Evolutionary conservation across 768 basidiomycete genomes (phyloP), one percentile per base, ranked within the genome.

Genomic region (Piloderma croceum): DNA sequence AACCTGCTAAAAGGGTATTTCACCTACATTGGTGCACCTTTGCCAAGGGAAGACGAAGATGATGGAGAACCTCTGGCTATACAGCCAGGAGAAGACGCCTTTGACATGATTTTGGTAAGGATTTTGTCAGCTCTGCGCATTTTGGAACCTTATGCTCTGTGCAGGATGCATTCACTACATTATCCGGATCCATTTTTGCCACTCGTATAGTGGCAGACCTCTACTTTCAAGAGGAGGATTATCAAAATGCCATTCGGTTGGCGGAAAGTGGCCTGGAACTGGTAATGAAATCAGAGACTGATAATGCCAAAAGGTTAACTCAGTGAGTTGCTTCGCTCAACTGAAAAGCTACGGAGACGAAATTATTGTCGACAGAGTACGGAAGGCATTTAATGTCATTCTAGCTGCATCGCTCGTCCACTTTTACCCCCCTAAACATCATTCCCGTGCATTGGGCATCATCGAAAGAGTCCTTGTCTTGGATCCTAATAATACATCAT

Each of bases 351-450:
- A 20, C 21, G 23, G 22, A 6, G 31, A 18, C 24, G 44, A 24
- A 33, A n/a, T 38, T 25, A 24, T 38, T 19, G 23, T 39, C n/a
- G 41, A 33, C 39, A 92, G 90, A 37, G 73, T 73, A 10, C 70
- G 70, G 34, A 74, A 76, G 35, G 79, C 79, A 3, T 77, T 96
- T 54, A 80, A 90, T 43, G 71, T 80, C 9, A 68, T 71, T 4
- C 70, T 94, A 10, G 83, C 80, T 2, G 82, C 79, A 0, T 79
- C 88, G 4, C 71, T 96, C 12, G 85, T 90, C 3, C 84, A 96
- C 53, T 70, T 86, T 36, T 89, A 78, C 58, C 81, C 93, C 21
- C 94, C 94, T 0, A 92, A 92, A 51, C 84, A 97, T 50, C 94
- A 98, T 56, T 50, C 66, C 9, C 79, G 83, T 38, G 94, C 96